A percentile compares a stretch with the other conserved stretches of the same genome.
Conservation (phyloP, 495 filamentous ascomycete genomes). For the Penicillium lividum region DNA sequence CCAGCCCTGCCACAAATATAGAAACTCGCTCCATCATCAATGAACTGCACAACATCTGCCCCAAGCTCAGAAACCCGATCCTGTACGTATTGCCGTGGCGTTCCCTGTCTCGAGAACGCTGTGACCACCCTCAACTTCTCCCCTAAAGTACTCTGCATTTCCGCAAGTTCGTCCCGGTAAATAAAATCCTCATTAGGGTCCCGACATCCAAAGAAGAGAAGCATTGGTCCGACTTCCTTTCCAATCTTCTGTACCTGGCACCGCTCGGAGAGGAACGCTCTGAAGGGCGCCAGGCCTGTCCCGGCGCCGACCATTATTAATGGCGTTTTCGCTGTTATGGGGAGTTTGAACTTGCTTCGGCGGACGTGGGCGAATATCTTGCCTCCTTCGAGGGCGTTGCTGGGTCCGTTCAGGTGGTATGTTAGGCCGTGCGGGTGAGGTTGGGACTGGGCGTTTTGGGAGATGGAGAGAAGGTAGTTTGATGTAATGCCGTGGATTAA, state of each 20-base stretch:
- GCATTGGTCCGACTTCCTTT: slow-evolving; percentile 37
- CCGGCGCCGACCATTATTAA: slow-evolving; percentile 51
- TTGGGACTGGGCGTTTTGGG: slow-evolving; percentile 22
- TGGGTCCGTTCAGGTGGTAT: slow-evolving; percentile 38
- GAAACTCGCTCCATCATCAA: slow-evolving; percentile 43
- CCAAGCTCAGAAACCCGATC: slow-evolving; percentile 39
- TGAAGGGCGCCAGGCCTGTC: slow-evolving; percentile 51
- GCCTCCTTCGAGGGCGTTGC: slow-evolving; percentile 24
- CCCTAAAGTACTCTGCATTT: slow-evolving; percentile 25
- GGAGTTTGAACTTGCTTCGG: slow-evolving; percentile 49
- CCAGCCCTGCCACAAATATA: slow-evolving; percentile 53
- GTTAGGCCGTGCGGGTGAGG: slow-evolving; percentile 31
- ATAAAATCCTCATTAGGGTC: slow-evolving; percentile 43
- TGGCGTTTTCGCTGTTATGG: slow-evolving; percentile 29
- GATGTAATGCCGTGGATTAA: slow-evolving; percentile 47
- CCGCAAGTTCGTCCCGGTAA: slow-evolving; percentile 41
- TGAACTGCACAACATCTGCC: slow-evolving; percentile 33
- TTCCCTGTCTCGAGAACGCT: slow-evolving; percentile 34
- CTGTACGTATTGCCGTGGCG: slow-evolving; percentile 40
- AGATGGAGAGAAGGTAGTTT: slow-evolving; percentile 47
- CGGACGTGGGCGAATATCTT: slow-evolving; percentile 46
- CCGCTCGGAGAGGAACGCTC: slow-evolving; percentile 48
- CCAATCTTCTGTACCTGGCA: slow-evolving; percentile 40
- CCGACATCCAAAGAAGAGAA: slow-evolving; percentile 51
- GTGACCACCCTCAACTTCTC: slow-evolving; percentile 33